Conservation (phyloP, 2,329 filamentous ascomycete species). For the Aspergillus glaucus region DNA sequence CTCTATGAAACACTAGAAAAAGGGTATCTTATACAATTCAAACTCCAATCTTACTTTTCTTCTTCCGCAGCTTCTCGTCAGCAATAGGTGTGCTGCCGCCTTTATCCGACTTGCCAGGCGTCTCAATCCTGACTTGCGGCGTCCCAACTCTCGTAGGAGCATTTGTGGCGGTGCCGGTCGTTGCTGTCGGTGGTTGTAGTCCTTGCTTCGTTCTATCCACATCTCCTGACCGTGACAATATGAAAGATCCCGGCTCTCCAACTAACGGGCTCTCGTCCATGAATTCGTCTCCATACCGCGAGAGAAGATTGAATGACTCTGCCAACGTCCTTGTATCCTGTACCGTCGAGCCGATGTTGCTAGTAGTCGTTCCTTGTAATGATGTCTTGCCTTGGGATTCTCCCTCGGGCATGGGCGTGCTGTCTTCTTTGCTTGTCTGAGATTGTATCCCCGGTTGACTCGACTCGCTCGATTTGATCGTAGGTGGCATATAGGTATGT, state of each 20-base stretch:
- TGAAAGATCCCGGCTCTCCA: conserved; percentile 58
- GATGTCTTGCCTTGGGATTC: conserved; percentile 24
- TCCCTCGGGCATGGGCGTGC: conserved; percentile 39
- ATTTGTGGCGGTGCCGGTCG: conserved; percentile 1
- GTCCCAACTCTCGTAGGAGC: conserved; percentile 18
- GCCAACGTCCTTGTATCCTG: conserved; percentile 38
- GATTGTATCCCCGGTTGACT: conserved; percentile 27
- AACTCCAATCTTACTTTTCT: conserved; percentile 28
- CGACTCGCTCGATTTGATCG: conserved; percentile 34
- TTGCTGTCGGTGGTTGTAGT: conserved; percentile 6
- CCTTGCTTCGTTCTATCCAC: conserved; percentile 13
- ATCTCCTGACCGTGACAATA: conserved; percentile 43
- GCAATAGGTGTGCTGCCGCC: conserved; percentile 28
- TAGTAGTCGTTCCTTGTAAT: conserved; percentile 11
- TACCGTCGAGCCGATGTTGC: conserved; percentile 17
- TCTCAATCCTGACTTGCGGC: conserved; percentile 28
- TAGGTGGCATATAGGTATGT: conserved; percentile 52
- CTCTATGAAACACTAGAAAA: not conserved
- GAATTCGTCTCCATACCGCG: conserved; percentile 54
- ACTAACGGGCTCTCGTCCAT: conserved; percentile 59
- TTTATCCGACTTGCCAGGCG: conserved; percentile 26
- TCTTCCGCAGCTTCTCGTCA: conserved; percentile 29
- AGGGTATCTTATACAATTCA: conserved; percentile 22
- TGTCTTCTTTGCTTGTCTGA: conserved; percentile 43
- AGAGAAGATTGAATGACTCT: conserved; percentile 46